Percentiles rank a stretch among this genome's conserved stretches.
Evolutionary conservation across 768 basidiomycete species (phyloP).

Genomic region (Kwoniella shandongensis): DNA sequence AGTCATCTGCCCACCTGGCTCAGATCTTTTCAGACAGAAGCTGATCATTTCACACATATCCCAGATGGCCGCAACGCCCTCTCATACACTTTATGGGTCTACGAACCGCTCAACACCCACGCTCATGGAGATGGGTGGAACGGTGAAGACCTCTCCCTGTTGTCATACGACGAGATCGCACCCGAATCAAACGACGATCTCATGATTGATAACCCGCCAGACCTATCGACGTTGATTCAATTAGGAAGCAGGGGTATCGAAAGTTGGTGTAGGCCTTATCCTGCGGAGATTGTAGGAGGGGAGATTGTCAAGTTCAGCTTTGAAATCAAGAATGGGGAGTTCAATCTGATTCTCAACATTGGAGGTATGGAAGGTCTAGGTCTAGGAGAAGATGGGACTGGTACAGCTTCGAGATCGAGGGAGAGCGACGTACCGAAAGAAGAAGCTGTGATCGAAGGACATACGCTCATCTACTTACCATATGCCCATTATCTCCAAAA

Average conservation of each 20-base stretch:
- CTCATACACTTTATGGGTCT: conserved; percentile 85
- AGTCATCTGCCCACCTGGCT: conserved; percentile 73
- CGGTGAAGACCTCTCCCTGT: conserved; percentile 49
- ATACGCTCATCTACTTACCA: conserved; percentile 85
- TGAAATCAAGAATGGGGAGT: conserved; percentile 68
- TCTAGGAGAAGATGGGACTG: conserved; percentile 54
- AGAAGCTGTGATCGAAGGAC: conserved; percentile 45
- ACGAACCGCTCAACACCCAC: conserved; percentile 67
- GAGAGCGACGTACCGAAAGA: conserved; percentile 15
- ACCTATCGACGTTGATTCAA: conserved; percentile 29
- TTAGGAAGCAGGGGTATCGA: conserved; percentile 75
- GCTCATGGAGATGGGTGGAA: conserved; percentile 87
- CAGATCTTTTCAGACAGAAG: conserved; percentile 62
- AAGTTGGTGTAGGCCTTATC: conserved; percentile 84
- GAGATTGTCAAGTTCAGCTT: conserved; percentile 67
- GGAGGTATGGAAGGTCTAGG: conserved; percentile 1
- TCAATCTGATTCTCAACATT: conserved; percentile 67
- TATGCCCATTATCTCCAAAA: conserved; percentile 86
- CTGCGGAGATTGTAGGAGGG: conserved; percentile 69
- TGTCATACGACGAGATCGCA: conserved; percentile 41
- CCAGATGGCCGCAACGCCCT: conserved; percentile 74
- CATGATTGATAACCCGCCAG: conserved; percentile 23
- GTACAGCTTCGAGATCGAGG: conserved; percentile 6
- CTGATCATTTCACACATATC: conserved; percentile 62
- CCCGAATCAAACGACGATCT: conserved; percentile 28